A percentile compares a stretch with the other conserved stretches of the same genome.
Evolutionary conservation across 371 early-diverging fungal species (phyloP).

Genomic region (Blakeslea trispora): DNA sequence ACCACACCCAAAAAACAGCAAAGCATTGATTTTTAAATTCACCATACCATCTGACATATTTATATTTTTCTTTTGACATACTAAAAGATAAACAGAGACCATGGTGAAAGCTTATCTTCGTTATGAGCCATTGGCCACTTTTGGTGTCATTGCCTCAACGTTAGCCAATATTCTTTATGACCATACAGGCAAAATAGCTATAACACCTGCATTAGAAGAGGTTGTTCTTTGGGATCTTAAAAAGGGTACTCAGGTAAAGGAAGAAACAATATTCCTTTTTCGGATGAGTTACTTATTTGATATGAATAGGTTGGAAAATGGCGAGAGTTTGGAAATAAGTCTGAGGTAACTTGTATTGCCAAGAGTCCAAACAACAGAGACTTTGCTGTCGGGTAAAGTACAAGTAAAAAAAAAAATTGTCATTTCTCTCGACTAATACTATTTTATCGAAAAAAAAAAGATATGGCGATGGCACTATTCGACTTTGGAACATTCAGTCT

Average conservation of each 20-base stretch:
- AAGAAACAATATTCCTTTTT: no score
- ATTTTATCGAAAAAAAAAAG: no score
- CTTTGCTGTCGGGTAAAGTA: constrained; percentile 85
- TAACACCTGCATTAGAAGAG: constrained; percentile 84
- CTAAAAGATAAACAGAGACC: not conserved
- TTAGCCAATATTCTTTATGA: constrained; percentile 74
- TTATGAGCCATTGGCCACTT: constrained; percentile 75
- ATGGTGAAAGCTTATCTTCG: constrained; percentile 86
- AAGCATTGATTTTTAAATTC: no score
- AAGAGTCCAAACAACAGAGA: constrained; percentile 63
- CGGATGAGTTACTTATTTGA: not conserved
- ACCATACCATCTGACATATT: no score
- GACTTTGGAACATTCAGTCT: constrained; percentile 66
- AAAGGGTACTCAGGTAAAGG: constrained; percentile 72
- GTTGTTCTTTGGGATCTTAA: constrained; percentile 87
- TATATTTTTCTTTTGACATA: no score
- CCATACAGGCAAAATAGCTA: constrained; percentile 66
- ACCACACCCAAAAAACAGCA: no score
- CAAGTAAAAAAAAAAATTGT: no score
- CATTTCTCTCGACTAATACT: no score
- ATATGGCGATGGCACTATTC: constrained; percentile 84
- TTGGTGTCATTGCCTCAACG: constrained; percentile 83
- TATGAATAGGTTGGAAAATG: constrained; percentile 61
- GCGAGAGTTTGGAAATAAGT: constrained; percentile 74
- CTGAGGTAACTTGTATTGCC: constrained; percentile 80